These are phyloP conservation scores for Cladobotryum mycophilum DNA, from an alignment of 2,329 filamentous ascomycete genomes.

Conservation along the genomic window DNA sequence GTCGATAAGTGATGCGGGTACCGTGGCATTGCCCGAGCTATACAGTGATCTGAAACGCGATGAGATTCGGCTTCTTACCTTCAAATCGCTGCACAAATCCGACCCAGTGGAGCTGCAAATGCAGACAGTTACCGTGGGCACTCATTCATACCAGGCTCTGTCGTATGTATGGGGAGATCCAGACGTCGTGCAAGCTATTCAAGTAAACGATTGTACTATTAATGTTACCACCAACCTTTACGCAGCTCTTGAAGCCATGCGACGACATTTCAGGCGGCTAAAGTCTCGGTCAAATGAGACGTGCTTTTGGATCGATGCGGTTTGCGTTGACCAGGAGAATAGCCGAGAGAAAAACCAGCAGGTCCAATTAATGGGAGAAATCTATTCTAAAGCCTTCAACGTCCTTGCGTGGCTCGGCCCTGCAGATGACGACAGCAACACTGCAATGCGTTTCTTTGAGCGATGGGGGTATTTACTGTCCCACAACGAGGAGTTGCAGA, in stretches of 20 bases:
- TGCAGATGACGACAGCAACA: neutral
- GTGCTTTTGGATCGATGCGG: constrained; percentile 13
- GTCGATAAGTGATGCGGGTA: too few relatives aligned
- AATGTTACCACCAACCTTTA: neutral
- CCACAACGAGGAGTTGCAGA: neutral
- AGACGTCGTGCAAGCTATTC: neutral
- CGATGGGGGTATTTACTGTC: neutral
- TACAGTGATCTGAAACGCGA: neutral
- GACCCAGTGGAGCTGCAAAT: neutral
- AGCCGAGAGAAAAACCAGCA: constrained; percentile 10
- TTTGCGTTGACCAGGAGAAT: constrained; percentile 14
- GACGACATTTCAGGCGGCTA: neutral
- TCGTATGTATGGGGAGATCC: neutral
- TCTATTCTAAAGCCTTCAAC: constrained; percentile 8
- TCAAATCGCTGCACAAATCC: neutral
- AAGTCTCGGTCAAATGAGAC: neutral
- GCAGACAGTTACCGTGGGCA: neutral
- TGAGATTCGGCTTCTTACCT: neutral
- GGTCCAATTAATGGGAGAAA: constrained; percentile 11
- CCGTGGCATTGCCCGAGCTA: neutral
- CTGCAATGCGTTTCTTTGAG: neutral
- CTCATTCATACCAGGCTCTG: neutral
- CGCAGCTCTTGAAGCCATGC: neutral
- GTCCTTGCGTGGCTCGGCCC: constrained; percentile 11
- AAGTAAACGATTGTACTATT: neutral